phyloP scores from a whole-genome alignment of 345 rosid genomes.

The Rubroshorea leprosula region DNA sequence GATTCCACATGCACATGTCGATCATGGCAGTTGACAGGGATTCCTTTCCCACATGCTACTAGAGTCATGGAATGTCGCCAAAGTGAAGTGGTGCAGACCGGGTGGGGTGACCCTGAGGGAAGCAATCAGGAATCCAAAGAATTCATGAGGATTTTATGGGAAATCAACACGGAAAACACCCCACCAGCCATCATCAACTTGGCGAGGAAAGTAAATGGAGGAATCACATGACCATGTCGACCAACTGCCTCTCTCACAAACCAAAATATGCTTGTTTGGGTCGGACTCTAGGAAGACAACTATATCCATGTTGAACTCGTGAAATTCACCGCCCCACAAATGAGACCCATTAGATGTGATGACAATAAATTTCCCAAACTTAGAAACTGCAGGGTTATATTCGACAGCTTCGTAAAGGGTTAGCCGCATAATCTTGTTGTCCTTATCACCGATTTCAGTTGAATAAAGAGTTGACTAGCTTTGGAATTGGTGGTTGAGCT shows the following conservation, averaged over 20 bases:
- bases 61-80: conserved; percentile 67
- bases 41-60: too few species aligned
- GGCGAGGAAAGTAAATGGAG: conserved; percentile 65
- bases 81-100: conserved; percentile 87
- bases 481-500: conserved; percentile 46
- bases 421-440: conserved; percentile 32
- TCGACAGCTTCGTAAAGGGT: conserved; percentile 56
- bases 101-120: conserved; percentile 69
- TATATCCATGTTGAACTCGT: conserved; percentile 58
- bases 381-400: conserved; percentile 67
- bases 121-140: conserved; percentile 20
- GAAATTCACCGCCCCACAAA: conserved; percentile 76
- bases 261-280: conserved; percentile 41
- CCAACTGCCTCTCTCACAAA: conserved; percentile 72
- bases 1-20: too few species aligned
- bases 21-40: too few species aligned
- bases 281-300: conserved; percentile 46
- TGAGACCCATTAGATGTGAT: conserved; percentile 72
- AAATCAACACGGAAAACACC: conserved; percentile 56
- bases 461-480: conserved; percentile 72
- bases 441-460: conserved; percentile 11
- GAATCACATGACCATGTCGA: conserved; percentile 78
- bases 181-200: conserved; percentile 92
- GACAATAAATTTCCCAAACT: conserved; percentile 47
- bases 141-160: conserved; percentile 21